Percentiles rank a stretch among this genome's conserved stretches.
These are phyloP conservation scores for Talaromyces sp. DNA, from an alignment of 2,329 filamentous ascomycete genomes.

Conservation along the genomic window DNA sequence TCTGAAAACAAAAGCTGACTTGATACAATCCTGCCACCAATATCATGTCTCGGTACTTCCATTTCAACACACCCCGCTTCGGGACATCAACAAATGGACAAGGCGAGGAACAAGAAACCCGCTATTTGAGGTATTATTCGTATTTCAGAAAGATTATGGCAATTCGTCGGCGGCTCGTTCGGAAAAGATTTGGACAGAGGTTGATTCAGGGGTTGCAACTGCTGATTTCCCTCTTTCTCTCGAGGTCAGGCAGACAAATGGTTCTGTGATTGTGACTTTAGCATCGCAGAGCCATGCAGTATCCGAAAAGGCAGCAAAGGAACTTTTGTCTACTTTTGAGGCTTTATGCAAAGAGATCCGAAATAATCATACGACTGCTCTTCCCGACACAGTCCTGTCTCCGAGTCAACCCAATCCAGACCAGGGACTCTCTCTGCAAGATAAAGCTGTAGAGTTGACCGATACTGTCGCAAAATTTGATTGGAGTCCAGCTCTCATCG, in stretches of 20 bases:
- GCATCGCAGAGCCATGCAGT: constrained; percentile 51
- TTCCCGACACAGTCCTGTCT: constrained; percentile 12
- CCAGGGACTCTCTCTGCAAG: background rate
- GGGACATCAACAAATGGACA: constrained; percentile 76
- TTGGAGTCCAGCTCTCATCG: constrained; percentile 54
- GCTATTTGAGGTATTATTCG: constrained; percentile 76
- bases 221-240: constrained; percentile 73
- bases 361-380: constrained; percentile 21
- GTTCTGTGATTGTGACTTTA: constrained; percentile 52
- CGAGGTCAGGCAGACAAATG: constrained; percentile 58
- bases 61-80: constrained; percentile 73
- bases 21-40: constrained; percentile 62
- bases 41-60: constrained; percentile 64
- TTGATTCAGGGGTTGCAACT: constrained; percentile 41
- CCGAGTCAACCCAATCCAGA: background rate
- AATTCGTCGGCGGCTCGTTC: constrained; percentile 19
- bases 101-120: constrained; percentile 49
- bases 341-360: constrained; percentile 34
- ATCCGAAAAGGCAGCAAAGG: constrained; percentile 28
- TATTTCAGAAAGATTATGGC: constrained; percentile 61
- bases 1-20: constrained; percentile 52
- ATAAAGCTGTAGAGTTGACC: background rate
- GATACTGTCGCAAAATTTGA: constrained; percentile 38
- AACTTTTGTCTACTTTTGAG: constrained; percentile 44
- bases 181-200: constrained; percentile 50